Percentiles rank a stretch among this genome's conserved stretches.
These are phyloP conservation scores for Paraphaeosphaeria sporulosa DNA, from an alignment of 2,329 filamentous ascomycete genomes.

Conservation along the genomic window DNA sequence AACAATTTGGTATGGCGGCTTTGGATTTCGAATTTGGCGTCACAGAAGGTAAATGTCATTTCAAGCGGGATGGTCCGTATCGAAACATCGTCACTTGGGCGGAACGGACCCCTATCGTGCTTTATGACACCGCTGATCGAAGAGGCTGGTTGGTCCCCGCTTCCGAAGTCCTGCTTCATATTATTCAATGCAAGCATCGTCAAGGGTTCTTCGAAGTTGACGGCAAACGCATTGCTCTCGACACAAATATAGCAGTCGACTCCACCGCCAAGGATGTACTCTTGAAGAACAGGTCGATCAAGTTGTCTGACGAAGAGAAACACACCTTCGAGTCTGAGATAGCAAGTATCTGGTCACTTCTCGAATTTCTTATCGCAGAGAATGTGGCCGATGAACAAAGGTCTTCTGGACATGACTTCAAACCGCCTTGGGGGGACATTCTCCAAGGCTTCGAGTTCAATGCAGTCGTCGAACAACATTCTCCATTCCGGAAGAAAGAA, in stretches of 20 bases:
- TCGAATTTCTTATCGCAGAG: conserved; percentile 27
- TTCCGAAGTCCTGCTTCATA: conserved; percentile 26
- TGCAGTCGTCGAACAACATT: conserved; percentile 24
- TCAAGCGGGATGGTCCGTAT: conserved; percentile 23
- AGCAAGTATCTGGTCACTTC: conserved; percentile 23
- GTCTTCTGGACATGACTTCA: conserved; percentile 13
- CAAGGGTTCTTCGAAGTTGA: conserved; percentile 21
- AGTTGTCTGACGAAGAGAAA: conserved; percentile 17
- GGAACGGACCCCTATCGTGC: conserved; percentile 19
- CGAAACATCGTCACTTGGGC: conserved; percentile 20
- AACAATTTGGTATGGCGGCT: conserved; percentile 21
- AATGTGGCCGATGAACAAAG: conserved; percentile 17
- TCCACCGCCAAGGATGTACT: conserved; percentile 17
- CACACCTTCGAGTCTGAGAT: conserved; percentile 23
- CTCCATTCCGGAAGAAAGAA: conserved; percentile 21
- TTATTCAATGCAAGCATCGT: conserved; percentile 23
- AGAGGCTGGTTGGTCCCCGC: conserved; percentile 27
- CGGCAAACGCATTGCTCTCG: conserved; percentile 13
- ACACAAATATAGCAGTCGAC: conserved; percentile 3
- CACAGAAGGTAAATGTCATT: conserved; percentile 25
- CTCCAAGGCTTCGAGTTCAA: conserved; percentile 26
- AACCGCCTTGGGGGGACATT: conserved; percentile 7
- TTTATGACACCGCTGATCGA: conserved; percentile 23
- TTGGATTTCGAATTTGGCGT: conserved; percentile 23
- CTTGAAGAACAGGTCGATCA: conserved; percentile 4